phyloP scores from a whole-genome alignment of 2,329 filamentous ascomycete species.

The Raffaelea ambrosiae region DNA sequence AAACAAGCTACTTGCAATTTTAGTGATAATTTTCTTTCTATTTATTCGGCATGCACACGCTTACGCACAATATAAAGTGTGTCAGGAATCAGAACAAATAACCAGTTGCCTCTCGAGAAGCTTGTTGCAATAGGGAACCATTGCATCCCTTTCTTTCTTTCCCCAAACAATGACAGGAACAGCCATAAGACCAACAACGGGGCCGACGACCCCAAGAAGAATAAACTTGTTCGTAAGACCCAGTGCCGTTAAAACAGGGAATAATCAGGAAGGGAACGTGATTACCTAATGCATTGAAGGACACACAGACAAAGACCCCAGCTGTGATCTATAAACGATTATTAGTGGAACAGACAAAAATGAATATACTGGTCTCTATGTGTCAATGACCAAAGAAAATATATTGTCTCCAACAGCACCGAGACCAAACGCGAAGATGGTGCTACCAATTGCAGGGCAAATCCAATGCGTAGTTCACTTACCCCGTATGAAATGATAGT shows the following conservation, averaged over 20 bases:
- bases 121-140: neutral
- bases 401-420: neutral
- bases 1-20: no score
- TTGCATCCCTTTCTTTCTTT: neutral
- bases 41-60: no score
- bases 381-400: neutral
- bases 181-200: neutral
- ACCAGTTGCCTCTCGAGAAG: neutral
- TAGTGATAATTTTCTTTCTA: no score
- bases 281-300: neutral
- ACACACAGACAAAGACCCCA: neutral
- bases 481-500: no score
- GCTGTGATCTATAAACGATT: neutral
- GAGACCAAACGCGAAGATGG: conserved; percentile 1
- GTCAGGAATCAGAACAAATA: no score
- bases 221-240: neutral
- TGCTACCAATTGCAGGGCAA: neutral
- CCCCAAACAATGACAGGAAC: neutral
- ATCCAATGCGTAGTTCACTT: neutral
- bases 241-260: neutral
- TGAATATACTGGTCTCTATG: neutral
- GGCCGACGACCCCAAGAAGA: neutral
- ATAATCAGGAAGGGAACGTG: neutral
- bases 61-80: no score
- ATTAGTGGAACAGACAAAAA: neutral